Conservation (phyloP, 1,284 basidiomycete species). For the Ceratobasidium papillatum region DNA sequence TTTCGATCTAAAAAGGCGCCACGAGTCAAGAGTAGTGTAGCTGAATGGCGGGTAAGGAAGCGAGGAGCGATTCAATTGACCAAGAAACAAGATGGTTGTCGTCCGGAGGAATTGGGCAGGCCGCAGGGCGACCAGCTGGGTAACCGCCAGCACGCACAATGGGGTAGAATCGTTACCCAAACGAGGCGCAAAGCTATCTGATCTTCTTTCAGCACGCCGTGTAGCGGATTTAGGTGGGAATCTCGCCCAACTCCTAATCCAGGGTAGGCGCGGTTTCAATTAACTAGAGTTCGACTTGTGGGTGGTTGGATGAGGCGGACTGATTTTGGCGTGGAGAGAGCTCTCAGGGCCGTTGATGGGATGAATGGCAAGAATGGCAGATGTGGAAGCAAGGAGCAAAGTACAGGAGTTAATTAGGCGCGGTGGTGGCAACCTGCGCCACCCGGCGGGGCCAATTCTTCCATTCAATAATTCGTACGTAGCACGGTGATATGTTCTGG, state of each 20-base stretch:
- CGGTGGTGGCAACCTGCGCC: background rate
- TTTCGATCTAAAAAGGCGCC: background rate
- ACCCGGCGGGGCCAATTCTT: background rate
- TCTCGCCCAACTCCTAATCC: background rate
- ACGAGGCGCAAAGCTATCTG: background rate
- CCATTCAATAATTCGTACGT: too few species aligned
- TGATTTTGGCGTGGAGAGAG: too few species aligned
- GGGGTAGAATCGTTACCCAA: background rate
- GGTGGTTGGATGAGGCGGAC: too few species aligned
- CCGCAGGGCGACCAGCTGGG: background rate
- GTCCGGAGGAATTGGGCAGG: background rate
- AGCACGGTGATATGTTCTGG: too few species aligned
- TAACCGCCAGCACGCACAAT: constrained; percentile 1
- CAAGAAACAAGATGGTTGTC: background rate
- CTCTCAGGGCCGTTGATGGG: background rate
- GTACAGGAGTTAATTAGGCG: background rate
- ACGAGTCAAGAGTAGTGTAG: background rate
- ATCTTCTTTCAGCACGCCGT: background rate
- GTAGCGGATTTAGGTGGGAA: background rate
- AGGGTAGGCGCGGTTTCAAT: background rate
- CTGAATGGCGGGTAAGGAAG: background rate
- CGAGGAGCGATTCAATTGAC: background rate
- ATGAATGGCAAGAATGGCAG: constrained; percentile 7
- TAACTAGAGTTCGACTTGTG: background rate
- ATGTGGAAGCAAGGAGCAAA: background rate